Conservation (phyloP, 768 basidiomycete species). For the Tulasnella sp. region DNA sequence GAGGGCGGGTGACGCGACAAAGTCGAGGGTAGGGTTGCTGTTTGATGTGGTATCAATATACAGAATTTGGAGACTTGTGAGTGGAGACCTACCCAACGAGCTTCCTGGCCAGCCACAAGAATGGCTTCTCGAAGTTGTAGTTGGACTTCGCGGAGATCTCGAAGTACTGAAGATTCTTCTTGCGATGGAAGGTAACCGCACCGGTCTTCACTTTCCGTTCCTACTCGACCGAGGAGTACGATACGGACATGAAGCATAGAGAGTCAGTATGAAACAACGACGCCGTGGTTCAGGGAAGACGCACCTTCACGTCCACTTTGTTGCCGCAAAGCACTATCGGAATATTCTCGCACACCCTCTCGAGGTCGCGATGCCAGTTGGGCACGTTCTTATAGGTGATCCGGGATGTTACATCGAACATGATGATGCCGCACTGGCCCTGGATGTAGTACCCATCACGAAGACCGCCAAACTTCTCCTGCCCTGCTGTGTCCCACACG, state of each 20-base stretch:
- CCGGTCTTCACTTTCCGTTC: slow-evolving; percentile 99
- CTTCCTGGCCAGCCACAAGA: slow-evolving; percentile 98
- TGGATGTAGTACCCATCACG: slow-evolving; percentile 95
- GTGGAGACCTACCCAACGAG: slow-evolving; percentile 73
- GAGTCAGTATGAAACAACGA: neutral
- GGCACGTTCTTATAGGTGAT: slow-evolving; percentile 99
- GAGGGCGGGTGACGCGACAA: slow-evolving; percentile 93
- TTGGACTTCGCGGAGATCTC: slow-evolving; percentile 99
- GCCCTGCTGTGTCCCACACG: slow-evolving; percentile 99
- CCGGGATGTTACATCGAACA: slow-evolving; percentile 99
- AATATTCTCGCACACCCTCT: slow-evolving; percentile 99
- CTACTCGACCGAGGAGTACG: slow-evolving; percentile 35
- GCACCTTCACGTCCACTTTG: slow-evolving; percentile 98
- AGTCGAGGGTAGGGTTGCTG: slow-evolving; percentile 81
- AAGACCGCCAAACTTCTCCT: slow-evolving; percentile 99
- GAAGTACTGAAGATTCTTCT: slow-evolving; percentile 99
- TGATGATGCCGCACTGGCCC: slow-evolving; percentile 99
- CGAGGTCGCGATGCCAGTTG: slow-evolving; percentile 99
- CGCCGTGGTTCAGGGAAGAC: slow-evolving; percentile 19
- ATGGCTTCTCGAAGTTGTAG: slow-evolving; percentile 99
- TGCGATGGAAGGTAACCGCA: slow-evolving; percentile 97
- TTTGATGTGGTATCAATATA: too few relatives aligned
- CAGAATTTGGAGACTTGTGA: too few relatives aligned
- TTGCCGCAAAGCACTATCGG: slow-evolving; percentile 99
- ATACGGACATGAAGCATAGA: too few relatives aligned